Percentiles rank a stretch among this genome's conserved stretches.
Evolutionary conservation across 257 asterid genomes (phyloP).

Genomic region (Nyctanthes arbortristis): DNA sequence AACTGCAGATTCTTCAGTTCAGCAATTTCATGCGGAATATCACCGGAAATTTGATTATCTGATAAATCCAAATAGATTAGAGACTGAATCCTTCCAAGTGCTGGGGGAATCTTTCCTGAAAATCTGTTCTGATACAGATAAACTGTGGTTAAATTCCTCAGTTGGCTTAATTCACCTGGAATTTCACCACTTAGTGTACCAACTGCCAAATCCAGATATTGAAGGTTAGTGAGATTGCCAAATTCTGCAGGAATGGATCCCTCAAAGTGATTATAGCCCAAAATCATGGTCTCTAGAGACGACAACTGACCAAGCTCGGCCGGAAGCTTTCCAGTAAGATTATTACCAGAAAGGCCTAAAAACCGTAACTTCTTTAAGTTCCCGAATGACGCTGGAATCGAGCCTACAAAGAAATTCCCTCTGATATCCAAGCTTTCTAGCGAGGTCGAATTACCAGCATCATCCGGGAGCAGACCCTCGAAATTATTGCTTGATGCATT

Average conservation of each 20-base stretch:
- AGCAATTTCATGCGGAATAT: constrained; percentile 60
- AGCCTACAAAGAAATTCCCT: constrained; percentile 71
- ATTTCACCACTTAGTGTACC: constrained; percentile 61
- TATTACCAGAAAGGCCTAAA: constrained; percentile 77
- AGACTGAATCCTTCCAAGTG: constrained; percentile 52
- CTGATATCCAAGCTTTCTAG: constrained; percentile 62
- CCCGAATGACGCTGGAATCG: constrained; percentile 63
- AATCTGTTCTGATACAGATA: constrained; percentile 63
- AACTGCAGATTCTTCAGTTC: constrained; percentile 55
- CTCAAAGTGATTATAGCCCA: constrained; percentile 67
- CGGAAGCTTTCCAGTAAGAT: constrained; percentile 68
- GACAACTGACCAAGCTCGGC: constrained; percentile 53
- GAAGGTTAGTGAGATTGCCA: constrained; percentile 60
- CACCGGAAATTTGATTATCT: constrained; percentile 52
- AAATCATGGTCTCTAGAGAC: constrained; percentile 52
- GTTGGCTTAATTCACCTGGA: constrained; percentile 57
- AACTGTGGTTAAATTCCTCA: constrained; percentile 52
- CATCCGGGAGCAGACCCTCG: constrained; percentile 60
- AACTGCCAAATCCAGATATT: constrained; percentile 71
- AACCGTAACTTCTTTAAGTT: constrained; percentile 53
- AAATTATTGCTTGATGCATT: constrained; percentile 83
- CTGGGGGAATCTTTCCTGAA: constrained; percentile 62
- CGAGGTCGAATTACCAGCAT: constrained; percentile 44
- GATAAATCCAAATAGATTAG: constrained; percentile 65
- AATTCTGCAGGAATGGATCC: constrained; percentile 67